These are phyloP conservation scores for Quillaja saponaria DNA, from an alignment of 306 rosid species.

Conservation along the genomic window DNA sequence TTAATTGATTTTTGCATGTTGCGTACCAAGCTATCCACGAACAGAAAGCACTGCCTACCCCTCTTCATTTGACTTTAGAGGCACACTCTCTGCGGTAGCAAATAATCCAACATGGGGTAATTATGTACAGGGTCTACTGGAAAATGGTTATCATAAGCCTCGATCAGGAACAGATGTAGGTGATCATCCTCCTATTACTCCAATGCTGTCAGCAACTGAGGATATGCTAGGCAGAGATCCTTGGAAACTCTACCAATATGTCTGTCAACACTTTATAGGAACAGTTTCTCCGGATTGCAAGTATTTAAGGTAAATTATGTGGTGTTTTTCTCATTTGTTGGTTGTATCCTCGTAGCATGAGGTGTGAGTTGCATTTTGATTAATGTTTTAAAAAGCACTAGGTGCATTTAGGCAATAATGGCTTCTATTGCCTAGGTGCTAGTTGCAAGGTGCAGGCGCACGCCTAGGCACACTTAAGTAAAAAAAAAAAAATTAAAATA, in stretches of 20 bases:
- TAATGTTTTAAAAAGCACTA: too few species aligned
- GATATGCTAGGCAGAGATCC: constrained; percentile 80
- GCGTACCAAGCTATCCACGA: constrained; percentile 81
- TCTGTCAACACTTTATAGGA: constrained; percentile 90
- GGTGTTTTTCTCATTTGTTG: constrained; percentile 15
- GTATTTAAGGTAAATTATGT: constrained; percentile 60
- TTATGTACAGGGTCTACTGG: constrained; percentile 64
- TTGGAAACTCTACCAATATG: constrained; percentile 88
- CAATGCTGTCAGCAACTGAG: constrained; percentile 79
- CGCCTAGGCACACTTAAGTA: too few species aligned
- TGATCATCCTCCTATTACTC: constrained; percentile 98
- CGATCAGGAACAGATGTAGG: constrained; percentile 82
- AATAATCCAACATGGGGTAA: constrained; percentile 73
- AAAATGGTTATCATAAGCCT: constrained; percentile 71
- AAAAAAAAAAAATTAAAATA: too few species aligned
- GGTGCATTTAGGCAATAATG: too few species aligned
- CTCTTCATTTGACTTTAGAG: constrained; percentile 80
- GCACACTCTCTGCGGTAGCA: constrained; percentile 67
- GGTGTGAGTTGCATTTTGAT: too few species aligned
- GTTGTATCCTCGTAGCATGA: constrained; percentile 1
- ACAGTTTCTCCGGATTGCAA: constrained; percentile 92
- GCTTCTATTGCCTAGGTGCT: too few species aligned
- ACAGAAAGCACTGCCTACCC: constrained; percentile 97
- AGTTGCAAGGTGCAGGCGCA: too few species aligned
- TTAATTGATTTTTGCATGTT: constrained; percentile 36